Evolutionary conservation across 306 rosid species (phyloP), one percentile per base, ranked within the genome.

Genomic region (Acacia confusa): DNA sequence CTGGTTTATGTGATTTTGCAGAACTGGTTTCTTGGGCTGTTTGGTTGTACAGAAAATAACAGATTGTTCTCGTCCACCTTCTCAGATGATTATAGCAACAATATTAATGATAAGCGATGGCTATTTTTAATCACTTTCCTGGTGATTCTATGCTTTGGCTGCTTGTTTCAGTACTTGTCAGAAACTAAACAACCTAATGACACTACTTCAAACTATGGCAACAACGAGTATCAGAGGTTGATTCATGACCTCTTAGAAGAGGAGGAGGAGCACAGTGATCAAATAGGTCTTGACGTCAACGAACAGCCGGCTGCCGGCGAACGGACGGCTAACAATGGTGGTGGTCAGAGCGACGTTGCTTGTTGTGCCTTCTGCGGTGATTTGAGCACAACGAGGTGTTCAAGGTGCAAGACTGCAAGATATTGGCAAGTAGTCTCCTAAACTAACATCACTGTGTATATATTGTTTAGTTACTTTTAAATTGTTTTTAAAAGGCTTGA

Each of bases 351-450:
- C 36, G 7, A 41, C 4, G n/a, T 44, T 82, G 65, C 66, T 36
- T 83, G 83, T 44, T 86, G 89, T 19, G 71, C 78, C 60, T 66
- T 57, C 25, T 86, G 86, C 30, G 83, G 86, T 2, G 63, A 65
- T 77, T 6, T 25, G 27, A 76, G 81, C 60, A 76, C 70, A 71
- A 76, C 58, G 22, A 83, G 78, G 68, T 86, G 89, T 47, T 81
- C 89, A 19, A 80, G 85, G 25, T 86, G 89, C 81, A 86, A 86
- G 72, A 57, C 50, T 45, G 89, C 85, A 12, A 83, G 80, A 72
- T 86, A 83, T 77, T 86, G 89, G 86, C 63, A 71, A 75, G 86
- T 74, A 70, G 80, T 78, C 53, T 68, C 22, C 4, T 27, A 13
- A 24, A 17, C 16, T 63, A 2, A 3, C 4, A 28, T 58, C 0